Base-by-base conservation (phyloP, 139 green algal species). In the Nannochloris sp. region DNA sequence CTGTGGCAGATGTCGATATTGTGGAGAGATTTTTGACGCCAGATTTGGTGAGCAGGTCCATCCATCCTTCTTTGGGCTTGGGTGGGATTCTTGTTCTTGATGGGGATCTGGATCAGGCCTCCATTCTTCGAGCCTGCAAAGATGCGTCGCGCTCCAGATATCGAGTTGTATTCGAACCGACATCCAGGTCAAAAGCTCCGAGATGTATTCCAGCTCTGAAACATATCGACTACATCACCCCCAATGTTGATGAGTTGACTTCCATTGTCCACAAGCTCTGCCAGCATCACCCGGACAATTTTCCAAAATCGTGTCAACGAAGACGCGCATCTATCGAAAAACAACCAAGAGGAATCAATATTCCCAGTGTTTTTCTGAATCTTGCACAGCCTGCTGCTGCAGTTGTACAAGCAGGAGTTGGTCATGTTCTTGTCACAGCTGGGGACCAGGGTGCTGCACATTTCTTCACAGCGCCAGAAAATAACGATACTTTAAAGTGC, bases 1-100 rank as follows among this genome's bases (percentile, higher is more conserved):
- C 62, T 3, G 75, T 90, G 8, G 83, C 83, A 16, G 82, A 89
- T 44, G 79, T 87, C 19, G 55, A 25, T 1, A 37, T 66, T 29
- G 14, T 68, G 15, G 62, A 59, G 36, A 55, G 15, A 9, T 19
- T 31, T 19, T 44, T 66, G 15, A 66, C 36, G 6, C 14, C 60
- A 23, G 18, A 37, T 12, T 40, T 44, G 7, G 16, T 37, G 37
- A 24, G 40, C 23, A 55, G 51, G 24, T 18, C 21, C 44, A 44
- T 29, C 19, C 19, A 23, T 54, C 18, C 18, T 16, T 29, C n/a
- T n/a, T 16, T 58, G 19, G n/a, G 23, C 11, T 31, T 19, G 23
- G n/a, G 21, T n/a, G 19, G 12, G 5, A 34, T 58, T 34, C 11
- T 68, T 16, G 12, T 68, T 21, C 8, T 68, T 19, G 61, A 68